Percentiles rank a stretch among this genome's conserved stretches.
Conservation (phyloP, 306 rosid genomes). For the Malus asiatica region DNA sequence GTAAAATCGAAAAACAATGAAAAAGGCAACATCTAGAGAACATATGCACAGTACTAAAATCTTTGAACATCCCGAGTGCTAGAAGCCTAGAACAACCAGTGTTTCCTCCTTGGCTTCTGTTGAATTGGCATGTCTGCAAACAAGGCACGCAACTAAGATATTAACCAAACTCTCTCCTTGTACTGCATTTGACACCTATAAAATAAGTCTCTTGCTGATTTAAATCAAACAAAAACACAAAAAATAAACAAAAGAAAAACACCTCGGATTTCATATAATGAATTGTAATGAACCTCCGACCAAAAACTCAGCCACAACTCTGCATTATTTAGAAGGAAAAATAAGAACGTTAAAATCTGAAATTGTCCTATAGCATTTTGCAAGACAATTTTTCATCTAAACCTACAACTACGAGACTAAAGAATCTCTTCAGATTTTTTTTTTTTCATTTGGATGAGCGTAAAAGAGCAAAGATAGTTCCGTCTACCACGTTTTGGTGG, state of each 20-base stretch:
- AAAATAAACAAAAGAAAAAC: not conserved
- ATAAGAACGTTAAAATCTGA: constrained; percentile 8
- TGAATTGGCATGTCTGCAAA: constrained; percentile 58
- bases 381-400: not conserved
- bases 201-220: not conserved
- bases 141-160: constrained; percentile 8
- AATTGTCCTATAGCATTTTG: not conserved
- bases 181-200: not conserved
- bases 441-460: not conserved
- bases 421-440: not conserved
- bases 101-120: constrained; percentile 61
- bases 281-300: constrained; percentile 92
- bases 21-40: not conserved
- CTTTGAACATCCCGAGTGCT: constrained; percentile 12
- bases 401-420: too few relatives aligned
- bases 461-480: constrained; percentile 4
- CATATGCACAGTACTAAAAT: constrained; percentile 6
- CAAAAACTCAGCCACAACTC: constrained; percentile 93
- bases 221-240: not conserved
- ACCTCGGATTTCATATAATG: constrained; percentile 65
- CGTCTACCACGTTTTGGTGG: constrained; percentile 59
- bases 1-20: not conserved
- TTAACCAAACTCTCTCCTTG: constrained; percentile 4
- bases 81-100: constrained; percentile 83
- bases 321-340: constrained; percentile 37